Percentiles rank a stretch among this genome's conserved stretches.
phyloP scores from a whole-genome alignment of 306 rosid genomes.

The Parietaria judaica region DNA sequence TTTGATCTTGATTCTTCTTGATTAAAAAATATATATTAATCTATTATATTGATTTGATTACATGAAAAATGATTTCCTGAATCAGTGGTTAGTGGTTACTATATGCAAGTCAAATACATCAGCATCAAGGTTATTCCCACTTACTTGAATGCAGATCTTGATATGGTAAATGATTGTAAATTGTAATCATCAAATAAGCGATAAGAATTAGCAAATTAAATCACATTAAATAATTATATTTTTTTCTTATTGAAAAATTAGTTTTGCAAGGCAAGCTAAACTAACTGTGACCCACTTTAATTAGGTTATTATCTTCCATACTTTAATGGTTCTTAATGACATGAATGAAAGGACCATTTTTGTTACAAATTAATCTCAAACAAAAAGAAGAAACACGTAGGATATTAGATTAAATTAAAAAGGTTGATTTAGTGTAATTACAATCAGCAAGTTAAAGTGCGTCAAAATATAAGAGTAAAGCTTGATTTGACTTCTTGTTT shows the following conservation, averaged over 20 bases:
- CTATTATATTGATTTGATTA: neutral
- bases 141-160: too few relatives aligned
- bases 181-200: neutral
- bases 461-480: neutral
- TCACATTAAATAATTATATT: too few relatives aligned
- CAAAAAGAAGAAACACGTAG: neutral
- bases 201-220: too few relatives aligned
- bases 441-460: neutral
- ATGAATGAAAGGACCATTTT: too few relatives aligned
- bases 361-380: too few relatives aligned
- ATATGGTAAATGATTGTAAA: too few relatives aligned
- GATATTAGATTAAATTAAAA: neutral
- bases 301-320: too few relatives aligned
- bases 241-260: too few relatives aligned
- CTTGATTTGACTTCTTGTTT: conserved; percentile 2
- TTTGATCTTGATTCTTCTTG: neutral
- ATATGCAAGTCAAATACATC: neutral
- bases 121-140: neutral
- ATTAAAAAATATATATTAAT: neutral
- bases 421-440: neutral
- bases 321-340: too few relatives aligned
- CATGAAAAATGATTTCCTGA: neutral
- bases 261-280: too few relatives aligned
- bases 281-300: too few relatives aligned
- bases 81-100: neutral